A percentile compares a stretch with the other conserved stretches of the same genome.
Conservation (phyloP, 2,329 filamentous ascomycete genomes). For the Aspergillus hiratsukae region DNA sequence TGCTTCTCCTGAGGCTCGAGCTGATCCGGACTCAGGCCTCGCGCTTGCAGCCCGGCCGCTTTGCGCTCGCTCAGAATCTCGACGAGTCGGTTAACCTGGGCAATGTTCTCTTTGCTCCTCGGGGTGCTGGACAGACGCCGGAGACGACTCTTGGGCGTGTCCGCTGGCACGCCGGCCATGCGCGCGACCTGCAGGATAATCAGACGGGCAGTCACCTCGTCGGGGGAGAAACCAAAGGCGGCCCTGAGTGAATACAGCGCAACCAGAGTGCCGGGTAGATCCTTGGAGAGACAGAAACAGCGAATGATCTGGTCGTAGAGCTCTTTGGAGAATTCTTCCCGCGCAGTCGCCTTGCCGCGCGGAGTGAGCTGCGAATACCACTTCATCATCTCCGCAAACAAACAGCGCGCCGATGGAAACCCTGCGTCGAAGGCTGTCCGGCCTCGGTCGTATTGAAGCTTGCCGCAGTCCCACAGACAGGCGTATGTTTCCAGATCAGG, state of each 20-base stretch:
- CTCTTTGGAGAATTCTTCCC: constrained; percentile 42
- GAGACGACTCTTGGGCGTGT: constrained; percentile 34
- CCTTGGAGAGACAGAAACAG: constrained; percentile 48
- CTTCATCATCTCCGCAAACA: constrained; percentile 49
- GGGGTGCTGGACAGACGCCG: constrained; percentile 39
- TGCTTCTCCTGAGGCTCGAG: constrained; percentile 35
- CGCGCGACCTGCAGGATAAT: constrained; percentile 49
- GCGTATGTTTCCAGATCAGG: constrained; percentile 67
- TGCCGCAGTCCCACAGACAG: constrained; percentile 57
- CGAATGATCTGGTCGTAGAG: constrained; percentile 51
- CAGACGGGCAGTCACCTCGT: constrained; percentile 44
- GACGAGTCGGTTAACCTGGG: constrained; percentile 43
- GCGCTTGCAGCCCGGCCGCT: constrained; percentile 25
- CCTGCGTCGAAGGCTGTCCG: constrained; percentile 43
- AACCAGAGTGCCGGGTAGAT: constrained; percentile 47
- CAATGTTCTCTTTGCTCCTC: constrained; percentile 42
- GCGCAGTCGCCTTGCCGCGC: constrained; percentile 23
- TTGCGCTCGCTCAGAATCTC: constrained; percentile 39
- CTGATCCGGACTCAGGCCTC: constrained; percentile 31
- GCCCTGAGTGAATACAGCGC: constrained; percentile 45
- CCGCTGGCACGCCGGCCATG: constrained; percentile 32
- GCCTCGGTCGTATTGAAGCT: constrained; percentile 46
- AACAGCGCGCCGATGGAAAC: constrained; percentile 41
- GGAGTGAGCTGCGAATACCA: constrained; percentile 37
- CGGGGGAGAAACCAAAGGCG: constrained; percentile 44